phyloP scores from a whole-genome alignment of 2,329 filamentous ascomycete species.

The Fusarium hainanense region DNA sequence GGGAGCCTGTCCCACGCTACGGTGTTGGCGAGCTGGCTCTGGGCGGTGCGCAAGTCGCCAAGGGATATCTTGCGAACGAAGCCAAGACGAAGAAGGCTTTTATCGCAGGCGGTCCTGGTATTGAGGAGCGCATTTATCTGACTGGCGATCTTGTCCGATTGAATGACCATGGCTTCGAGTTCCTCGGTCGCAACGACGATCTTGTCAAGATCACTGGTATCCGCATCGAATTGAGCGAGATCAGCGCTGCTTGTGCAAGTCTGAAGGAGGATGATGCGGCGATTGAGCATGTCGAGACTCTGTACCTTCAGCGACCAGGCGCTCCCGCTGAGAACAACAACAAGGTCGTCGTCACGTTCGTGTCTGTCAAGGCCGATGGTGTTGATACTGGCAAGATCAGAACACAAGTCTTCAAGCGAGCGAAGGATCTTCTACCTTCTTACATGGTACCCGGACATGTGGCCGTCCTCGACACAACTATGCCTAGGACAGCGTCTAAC shows the following conservation, averaged over 20 bases:
- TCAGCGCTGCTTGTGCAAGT: conserved; percentile 26
- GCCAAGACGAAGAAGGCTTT: conserved; percentile 27
- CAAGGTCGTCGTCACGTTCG: conserved; percentile 25
- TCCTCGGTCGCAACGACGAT: conserved; percentile 26
- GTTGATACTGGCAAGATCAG: conserved; percentile 8
- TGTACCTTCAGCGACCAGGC: conserved; percentile 3
- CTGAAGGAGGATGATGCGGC: conserved; percentile 15
- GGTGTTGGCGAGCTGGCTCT: conserved; percentile 27
- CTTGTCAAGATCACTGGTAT: conserved; percentile 29
- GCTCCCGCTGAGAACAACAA: neutral
- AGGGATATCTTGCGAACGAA: conserved; percentile 23
- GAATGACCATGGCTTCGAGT: conserved; percentile 29
- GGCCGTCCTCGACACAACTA: conserved; percentile 24
- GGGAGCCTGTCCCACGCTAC: conserved; percentile 29
- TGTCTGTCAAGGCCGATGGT: conserved; percentile 11
- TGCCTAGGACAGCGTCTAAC: conserved; percentile 26
- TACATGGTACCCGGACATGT: conserved; percentile 32
- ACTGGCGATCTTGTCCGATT: conserved; percentile 29
- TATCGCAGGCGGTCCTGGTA: conserved; percentile 15
- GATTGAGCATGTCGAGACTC: conserved; percentile 21
- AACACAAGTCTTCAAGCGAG: conserved; percentile 13
- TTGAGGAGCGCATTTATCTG: conserved; percentile 23
- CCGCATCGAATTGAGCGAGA: conserved; percentile 27
- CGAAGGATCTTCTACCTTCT: conserved; percentile 9
- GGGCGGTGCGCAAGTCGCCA: conserved; percentile 19